Percentiles rank a stretch among this genome's conserved stretches.
phyloP scores from a whole-genome alignment of 2,329 filamentous ascomycete genomes.

The Clonostachys chloroleuca region DNA sequence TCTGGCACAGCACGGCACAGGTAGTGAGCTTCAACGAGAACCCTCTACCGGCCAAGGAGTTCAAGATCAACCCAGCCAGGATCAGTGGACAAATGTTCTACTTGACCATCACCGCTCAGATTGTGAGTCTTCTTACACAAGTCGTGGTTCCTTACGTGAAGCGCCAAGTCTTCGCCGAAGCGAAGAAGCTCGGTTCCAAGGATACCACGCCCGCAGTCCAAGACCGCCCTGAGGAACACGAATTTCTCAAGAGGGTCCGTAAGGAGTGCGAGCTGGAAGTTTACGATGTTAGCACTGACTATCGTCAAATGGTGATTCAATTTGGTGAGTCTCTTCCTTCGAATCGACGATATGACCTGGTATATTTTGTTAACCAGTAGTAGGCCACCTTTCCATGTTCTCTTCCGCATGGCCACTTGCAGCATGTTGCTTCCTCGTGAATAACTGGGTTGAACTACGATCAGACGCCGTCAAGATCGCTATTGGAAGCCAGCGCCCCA shows the following conservation, averaged over 20 bases:
- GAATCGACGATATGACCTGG: too few relatives aligned
- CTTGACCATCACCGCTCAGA: constrained; percentile 89
- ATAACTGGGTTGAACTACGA: constrained; percentile 94
- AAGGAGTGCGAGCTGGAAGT: constrained; percentile 75
- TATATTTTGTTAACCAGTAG: not conserved
- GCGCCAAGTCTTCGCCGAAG: constrained; percentile 71
- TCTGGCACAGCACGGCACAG: constrained; percentile 72
- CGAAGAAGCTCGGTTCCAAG: constrained; percentile 67
- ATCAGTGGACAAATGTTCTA: constrained; percentile 92
- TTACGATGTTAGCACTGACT: constrained; percentile 88
- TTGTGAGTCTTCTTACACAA: constrained; percentile 83
- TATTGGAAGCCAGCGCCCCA: constrained; percentile 80
- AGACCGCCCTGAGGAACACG: constrained; percentile 72
- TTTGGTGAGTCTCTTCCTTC: constrained; percentile 41
- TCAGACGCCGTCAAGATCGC: constrained; percentile 95
- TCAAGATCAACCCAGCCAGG: constrained; percentile 77
- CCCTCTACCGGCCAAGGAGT: constrained; percentile 59
- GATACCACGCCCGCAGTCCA: constrained; percentile 40
- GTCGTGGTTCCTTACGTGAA: constrained; percentile 82
- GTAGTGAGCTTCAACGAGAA: constrained; percentile 74
- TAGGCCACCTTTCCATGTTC: constrained; percentile 84
- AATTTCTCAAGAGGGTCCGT: constrained; percentile 77
- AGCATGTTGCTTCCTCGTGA: constrained; percentile 80
- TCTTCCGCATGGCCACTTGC: constrained; percentile 95
- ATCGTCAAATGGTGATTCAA: constrained; percentile 90